phyloP scores from a whole-genome alignment of 306 rosid species.

The Astragalus membranaceus region DNA sequence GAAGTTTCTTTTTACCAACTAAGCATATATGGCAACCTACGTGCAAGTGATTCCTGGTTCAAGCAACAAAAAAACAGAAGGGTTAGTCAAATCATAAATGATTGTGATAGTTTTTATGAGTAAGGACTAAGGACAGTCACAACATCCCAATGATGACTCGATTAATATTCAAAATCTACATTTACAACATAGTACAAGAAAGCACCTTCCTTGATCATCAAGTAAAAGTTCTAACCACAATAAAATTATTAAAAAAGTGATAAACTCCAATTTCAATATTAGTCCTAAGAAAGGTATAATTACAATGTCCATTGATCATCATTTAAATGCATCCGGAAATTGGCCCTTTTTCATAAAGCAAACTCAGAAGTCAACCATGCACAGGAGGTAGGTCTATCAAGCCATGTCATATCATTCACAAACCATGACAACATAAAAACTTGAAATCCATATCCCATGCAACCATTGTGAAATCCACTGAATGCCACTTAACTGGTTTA shows the following conservation, averaged over 20 bases:
- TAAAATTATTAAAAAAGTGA: neutral
- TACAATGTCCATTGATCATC: neutral
- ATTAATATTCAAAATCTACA: neutral
- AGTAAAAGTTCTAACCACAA: neutral
- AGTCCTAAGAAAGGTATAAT: neutral
- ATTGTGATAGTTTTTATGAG: neutral
- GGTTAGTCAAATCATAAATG: slow-evolving; percentile 13
- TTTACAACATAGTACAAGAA: neutral
- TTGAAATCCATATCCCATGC: neutral
- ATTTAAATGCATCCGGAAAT: neutral
- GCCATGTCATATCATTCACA: neutral
- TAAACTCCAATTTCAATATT: neutral
- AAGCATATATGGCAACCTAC: slow-evolving; percentile 55
- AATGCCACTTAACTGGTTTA: slow-evolving; percentile 2
- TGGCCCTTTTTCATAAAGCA: neutral
- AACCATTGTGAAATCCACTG: slow-evolving; percentile 7
- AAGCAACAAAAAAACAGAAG: slow-evolving; percentile 25
- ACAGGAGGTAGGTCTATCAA: neutral
- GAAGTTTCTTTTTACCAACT: slow-evolving; percentile 64
- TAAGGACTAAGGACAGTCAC: too few species aligned
- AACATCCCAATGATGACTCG: neutral
- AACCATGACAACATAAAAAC: neutral
- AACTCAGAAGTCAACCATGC: neutral
- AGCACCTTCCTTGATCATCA: neutral
- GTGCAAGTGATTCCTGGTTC: slow-evolving; percentile 68